A percentile compares a stretch with the other conserved stretches of the same genome.
Evolutionary conservation across 495 filamentous ascomycete genomes (phyloP).

Genomic region (Saxophila tyrrhenica): DNA sequence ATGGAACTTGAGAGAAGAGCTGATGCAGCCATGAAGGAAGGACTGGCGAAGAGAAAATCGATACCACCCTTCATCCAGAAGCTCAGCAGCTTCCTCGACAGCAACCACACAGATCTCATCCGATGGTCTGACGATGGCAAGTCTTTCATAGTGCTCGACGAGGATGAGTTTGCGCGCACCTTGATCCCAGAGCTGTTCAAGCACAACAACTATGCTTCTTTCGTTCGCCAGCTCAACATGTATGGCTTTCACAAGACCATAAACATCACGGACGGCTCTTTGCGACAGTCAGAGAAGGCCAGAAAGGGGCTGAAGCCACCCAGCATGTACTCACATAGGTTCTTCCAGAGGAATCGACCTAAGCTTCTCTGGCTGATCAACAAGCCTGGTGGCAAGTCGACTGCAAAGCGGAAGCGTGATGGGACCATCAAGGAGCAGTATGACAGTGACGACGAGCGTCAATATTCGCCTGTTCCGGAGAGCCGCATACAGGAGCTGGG

Average conservation of each 20-base stretch:
- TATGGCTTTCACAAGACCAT: slow-evolving; percentile 99
- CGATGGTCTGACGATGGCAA: slow-evolving; percentile 95
- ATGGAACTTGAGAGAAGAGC: slow-evolving; percentile 69
- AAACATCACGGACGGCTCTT: slow-evolving; percentile 90
- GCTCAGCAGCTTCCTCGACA: slow-evolving; percentile 91
- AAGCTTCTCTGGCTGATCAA: slow-evolving; percentile 96
- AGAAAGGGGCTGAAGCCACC: slow-evolving; percentile 76
- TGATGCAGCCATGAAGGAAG: slow-evolving; percentile 64
- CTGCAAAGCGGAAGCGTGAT: slow-evolving; percentile 53
- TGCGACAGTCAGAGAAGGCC: slow-evolving; percentile 80
- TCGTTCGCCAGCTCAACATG: slow-evolving; percentile 97
- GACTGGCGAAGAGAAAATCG: slow-evolving; percentile 75
- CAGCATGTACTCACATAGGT: slow-evolving; percentile 94
- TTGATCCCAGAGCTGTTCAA: slow-evolving; percentile 97
- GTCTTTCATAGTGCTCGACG: slow-evolving; percentile 92
- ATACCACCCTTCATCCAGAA: slow-evolving; percentile 99
- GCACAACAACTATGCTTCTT: slow-evolving; percentile 98
- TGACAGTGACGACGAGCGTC: slow-evolving; percentile 33
- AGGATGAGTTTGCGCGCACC: slow-evolving; percentile 97
- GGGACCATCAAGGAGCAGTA: slow-evolving; percentile 46
- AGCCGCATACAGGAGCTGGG: slow-evolving; percentile 15
- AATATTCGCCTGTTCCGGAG: slow-evolving; percentile 13
- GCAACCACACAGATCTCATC: slow-evolving; percentile 87
- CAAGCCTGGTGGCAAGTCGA: slow-evolving; percentile 58
- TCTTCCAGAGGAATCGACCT: slow-evolving; percentile 85